Evolutionary conservation across 148 eudicot species (phyloP).

Genomic region (Polygonum maritimum): DNA sequence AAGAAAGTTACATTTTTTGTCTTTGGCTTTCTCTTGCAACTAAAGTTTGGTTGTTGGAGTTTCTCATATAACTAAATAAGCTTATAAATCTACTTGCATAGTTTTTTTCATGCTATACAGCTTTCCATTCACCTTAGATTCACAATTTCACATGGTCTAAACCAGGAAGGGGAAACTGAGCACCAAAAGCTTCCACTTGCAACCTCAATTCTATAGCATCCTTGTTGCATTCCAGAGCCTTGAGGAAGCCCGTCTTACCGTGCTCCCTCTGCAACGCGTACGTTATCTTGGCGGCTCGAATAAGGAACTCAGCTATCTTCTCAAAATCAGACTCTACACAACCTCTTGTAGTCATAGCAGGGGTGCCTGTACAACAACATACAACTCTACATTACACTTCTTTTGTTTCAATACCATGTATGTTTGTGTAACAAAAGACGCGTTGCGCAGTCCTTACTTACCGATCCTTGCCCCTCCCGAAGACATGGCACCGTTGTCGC

Average conservation of each 20-base stretch:
- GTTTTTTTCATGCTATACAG: too few species aligned
- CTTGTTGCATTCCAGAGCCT: slow-evolving; percentile 55
- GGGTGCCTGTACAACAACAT: slow-evolving; percentile 47
- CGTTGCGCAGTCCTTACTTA: slow-evolving; percentile 8
- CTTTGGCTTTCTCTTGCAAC: too few species aligned
- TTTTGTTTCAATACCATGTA: too few species aligned
- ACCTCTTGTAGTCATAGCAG: slow-evolving; percentile 97
- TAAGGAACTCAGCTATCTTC: slow-evolving; percentile 67
- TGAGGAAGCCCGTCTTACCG: slow-evolving; percentile 54
- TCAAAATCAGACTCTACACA: slow-evolving; percentile 83
- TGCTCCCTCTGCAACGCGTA: slow-evolving; percentile 49
- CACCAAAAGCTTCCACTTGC: slow-evolving; percentile 66
- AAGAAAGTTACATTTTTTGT: too few species aligned
- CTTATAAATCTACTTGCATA: too few species aligned
- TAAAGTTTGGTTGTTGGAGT: too few species aligned
- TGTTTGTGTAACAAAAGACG: not conserved
- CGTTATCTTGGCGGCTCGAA: slow-evolving; percentile 70
- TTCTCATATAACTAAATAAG: too few species aligned
- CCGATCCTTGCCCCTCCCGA: slow-evolving; percentile 58
- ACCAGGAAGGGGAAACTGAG: slow-evolving; percentile 82
- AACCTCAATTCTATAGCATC: slow-evolving; percentile 60
- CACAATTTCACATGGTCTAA: slow-evolving; percentile 28
- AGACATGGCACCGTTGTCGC: slow-evolving; percentile 69
- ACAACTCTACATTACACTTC: not conserved
- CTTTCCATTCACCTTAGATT: too few species aligned